Base-by-base conservation (phyloP, 345 rosid genomes). In the Salix arbutifolia region DNA sequence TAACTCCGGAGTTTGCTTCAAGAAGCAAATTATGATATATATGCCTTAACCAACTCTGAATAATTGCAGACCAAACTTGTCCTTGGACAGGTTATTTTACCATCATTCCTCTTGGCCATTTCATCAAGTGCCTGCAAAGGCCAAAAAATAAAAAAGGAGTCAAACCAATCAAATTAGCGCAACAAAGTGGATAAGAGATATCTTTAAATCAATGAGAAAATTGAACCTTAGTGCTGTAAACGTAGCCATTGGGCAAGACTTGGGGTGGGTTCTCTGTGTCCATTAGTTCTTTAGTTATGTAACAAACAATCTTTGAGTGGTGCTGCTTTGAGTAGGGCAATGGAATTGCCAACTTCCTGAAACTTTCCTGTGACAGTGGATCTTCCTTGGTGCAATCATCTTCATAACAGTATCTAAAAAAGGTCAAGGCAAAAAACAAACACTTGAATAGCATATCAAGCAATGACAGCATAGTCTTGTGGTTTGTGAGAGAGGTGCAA, bases 261-360 rank as follows among this genome's bases (percentile, higher is more conserved):
- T 87, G 94, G 4, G 99, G 99, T 40, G 99, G 99, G 81, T 96
- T 96, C 90, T 93, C 99, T 3, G 99, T 91, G 87, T 96, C 98
- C 99, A 96, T 93, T 14, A 91, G 86, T 83, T 93, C 95, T 84
- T 92, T 96, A 19, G 98, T 88, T 82, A 96, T 93, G 84, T 89
- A 93, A 85, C 98, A 96, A 69, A 96, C 95, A 67, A 96, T 98
- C 89, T 96, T 96, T 14, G 98, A 96, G 77, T 96, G 97, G 77
- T 93, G 95, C 88, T 91, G 99, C 86, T 96, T 96, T 16, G 99
- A 96, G 85, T 76, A 93, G 0, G 99, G 98, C 70, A 96, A 84
- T 37, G 95, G 95, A 83, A 75, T 28, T 53, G 98, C 98, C 76
- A 96, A 85, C 83, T 89, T 92, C 79, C 95, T 77, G 88, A 96